These are phyloP conservation scores for Globisporangium solare DNA, from an alignment of 352 stramenopile genomes.

Conservation along the genomic window DNA sequence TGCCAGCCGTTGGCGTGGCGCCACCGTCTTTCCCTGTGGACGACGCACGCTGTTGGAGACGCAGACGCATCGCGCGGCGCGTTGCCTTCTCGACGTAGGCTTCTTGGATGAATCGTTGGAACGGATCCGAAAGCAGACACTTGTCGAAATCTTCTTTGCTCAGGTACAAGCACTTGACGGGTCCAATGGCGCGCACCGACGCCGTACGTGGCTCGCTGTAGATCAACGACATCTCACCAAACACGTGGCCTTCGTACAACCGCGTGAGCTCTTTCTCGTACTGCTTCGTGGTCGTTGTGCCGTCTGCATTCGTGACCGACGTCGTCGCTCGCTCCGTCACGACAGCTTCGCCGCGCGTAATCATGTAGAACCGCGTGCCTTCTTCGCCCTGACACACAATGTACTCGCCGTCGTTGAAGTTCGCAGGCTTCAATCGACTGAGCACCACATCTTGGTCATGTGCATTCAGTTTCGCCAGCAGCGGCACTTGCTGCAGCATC, in stretches of 20 bases:
- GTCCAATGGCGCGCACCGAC: slow-evolving; percentile 69
- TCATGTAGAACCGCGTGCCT: slow-evolving; percentile 88
- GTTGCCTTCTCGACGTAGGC: slow-evolving; percentile 85
- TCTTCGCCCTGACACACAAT: slow-evolving; percentile 88
- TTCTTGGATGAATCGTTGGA: slow-evolving; percentile 84
- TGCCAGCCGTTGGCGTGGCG: slow-evolving; percentile 14
- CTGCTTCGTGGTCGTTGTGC: slow-evolving; percentile 23
- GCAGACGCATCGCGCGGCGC: slow-evolving; percentile 72
- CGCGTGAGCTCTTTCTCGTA: slow-evolving; percentile 78
- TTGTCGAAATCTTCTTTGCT: slow-evolving; percentile 88
- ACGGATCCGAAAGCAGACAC: slow-evolving; percentile 74
- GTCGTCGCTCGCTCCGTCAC: slow-evolving; percentile 63
- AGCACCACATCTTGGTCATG: slow-evolving; percentile 82
- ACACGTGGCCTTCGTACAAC: slow-evolving; percentile 86
- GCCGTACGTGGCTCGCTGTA: slow-evolving; percentile 84
- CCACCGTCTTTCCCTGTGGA: slow-evolving; percentile 12
- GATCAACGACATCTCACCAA: slow-evolving; percentile 87
- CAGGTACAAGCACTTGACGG: slow-evolving; percentile 83
- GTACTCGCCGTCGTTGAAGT: slow-evolving; percentile 84
- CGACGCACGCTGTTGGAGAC: slow-evolving; percentile 55
- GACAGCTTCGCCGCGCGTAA: slow-evolving; percentile 80
- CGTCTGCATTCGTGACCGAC: slow-evolving; percentile 9
- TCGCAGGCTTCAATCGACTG: slow-evolving; percentile 71
- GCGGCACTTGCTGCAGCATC: slow-evolving; percentile 83
- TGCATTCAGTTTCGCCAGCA: slow-evolving; percentile 63